Conservation (phyloP, 495 filamentous ascomycete species). For the Lophiostoma macrostomum region DNA sequence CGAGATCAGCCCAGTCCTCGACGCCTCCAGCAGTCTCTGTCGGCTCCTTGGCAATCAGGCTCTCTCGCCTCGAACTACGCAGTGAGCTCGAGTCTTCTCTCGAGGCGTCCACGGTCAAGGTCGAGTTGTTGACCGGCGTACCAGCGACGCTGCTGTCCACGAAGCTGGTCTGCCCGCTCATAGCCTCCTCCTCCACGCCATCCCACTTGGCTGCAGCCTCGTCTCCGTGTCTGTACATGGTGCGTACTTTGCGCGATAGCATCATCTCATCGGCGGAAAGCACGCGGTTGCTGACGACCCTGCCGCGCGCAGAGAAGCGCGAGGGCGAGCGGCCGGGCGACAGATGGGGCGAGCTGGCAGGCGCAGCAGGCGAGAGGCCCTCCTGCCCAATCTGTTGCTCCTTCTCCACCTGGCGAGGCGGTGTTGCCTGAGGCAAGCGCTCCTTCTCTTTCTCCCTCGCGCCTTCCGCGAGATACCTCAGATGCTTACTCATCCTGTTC, state of each 20-base stretch:
- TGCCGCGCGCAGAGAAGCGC: conserved; percentile 39
- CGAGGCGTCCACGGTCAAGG: conserved; percentile 23
- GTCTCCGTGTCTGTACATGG: conserved; percentile 81
- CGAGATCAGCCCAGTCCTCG: conserved; percentile 92
- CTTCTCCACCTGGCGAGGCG: conserved; percentile 6
- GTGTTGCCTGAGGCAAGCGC: conserved; percentile 23
- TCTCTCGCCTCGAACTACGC: conserved; percentile 24
- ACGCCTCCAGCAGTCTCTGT: conserved; percentile 75
- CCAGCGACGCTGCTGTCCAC: conserved; percentile 49
- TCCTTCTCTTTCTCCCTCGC: conserved; percentile 4
- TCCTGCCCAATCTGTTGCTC: conserved; percentile 4
- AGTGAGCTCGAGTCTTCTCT: conserved; percentile 14
- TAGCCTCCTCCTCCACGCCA: conserved; percentile 44
- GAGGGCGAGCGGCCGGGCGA: conserved; percentile 38
- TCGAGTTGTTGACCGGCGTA: conserved; percentile 26
- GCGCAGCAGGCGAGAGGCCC: no score
- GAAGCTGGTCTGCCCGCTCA: conserved; percentile 54
- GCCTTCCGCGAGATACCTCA: conserved; percentile 11
- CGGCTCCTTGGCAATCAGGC: conserved; percentile 49
- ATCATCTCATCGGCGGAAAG: conserved; percentile 78
- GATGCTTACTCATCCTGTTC: conserved; percentile 30
- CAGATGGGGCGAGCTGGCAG: conserved; percentile 8
- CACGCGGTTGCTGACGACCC: conserved; percentile 43
- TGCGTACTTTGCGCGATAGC: conserved; percentile 82
- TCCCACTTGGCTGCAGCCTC: conserved; percentile 55